These are phyloP conservation scores for Huntiella abstrusa DNA, from an alignment of 2,329 filamentous ascomycete genomes.

Conservation along the genomic window DNA sequence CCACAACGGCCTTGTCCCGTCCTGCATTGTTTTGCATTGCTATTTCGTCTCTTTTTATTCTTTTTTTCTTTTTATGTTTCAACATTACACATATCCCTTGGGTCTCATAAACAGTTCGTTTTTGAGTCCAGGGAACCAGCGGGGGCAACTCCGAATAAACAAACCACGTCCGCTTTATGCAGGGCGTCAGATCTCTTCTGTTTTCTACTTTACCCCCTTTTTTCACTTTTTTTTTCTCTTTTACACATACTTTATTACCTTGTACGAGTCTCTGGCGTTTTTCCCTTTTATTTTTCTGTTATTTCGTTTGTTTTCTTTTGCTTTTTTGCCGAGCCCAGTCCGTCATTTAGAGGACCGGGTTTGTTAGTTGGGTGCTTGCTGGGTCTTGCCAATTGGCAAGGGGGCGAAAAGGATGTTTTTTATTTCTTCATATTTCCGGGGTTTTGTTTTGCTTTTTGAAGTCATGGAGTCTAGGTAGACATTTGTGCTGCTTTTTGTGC, in stretches of 20 bases:
- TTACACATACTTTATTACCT: conserved; percentile 2
- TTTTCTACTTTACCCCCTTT: neutral
- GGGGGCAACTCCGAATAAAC: too few relatives aligned
- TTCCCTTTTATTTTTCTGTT: conserved; percentile 2
- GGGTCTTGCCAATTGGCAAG: too few relatives aligned
- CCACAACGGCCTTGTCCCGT: neutral
- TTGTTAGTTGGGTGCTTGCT: too few relatives aligned
- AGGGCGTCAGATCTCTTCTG: neutral
- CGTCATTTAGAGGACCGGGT: too few relatives aligned
- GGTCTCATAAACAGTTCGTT: neutral
- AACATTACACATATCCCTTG: neutral
- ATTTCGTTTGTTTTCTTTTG: neutral
- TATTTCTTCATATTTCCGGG: too few relatives aligned
- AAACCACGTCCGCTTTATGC: neutral
- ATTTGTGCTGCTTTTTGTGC: neutral
- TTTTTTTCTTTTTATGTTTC: neutral
- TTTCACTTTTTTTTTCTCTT: neutral
- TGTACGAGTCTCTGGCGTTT: neutral
- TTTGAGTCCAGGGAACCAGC: too few relatives aligned
- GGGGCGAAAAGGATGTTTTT: too few relatives aligned
- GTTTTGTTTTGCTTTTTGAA: neutral
- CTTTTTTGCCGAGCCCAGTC: neutral
- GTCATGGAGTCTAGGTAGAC: too few relatives aligned
- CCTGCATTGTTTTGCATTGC: conserved; percentile 1
- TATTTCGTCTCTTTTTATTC: conserved; percentile 4